Evolutionary conservation across 2,329 filamentous ascomycete genomes (phyloP).

Genomic region (Acephala macrosclerotiorum): DNA sequence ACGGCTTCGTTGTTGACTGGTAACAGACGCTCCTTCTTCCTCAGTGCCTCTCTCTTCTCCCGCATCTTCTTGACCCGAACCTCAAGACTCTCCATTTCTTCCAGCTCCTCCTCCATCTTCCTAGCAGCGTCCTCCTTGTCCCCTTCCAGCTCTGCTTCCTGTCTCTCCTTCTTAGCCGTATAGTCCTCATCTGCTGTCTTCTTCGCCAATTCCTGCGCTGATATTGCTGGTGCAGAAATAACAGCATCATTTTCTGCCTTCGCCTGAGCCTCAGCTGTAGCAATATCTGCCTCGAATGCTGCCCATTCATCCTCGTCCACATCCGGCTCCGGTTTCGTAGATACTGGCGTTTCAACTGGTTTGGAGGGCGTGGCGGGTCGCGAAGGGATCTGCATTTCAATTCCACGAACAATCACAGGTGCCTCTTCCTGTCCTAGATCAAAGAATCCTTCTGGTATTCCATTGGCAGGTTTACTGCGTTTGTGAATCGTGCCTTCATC

Average conservation of each 20-base stretch:
- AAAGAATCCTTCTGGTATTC: slow-evolving; percentile 45
- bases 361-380: slow-evolving; percentile 64
- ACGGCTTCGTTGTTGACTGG: slow-evolving; percentile 16
- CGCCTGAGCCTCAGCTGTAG: slow-evolving; percentile 49
- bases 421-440: slow-evolving; percentile 34
- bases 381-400: slow-evolving; percentile 68
- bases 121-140: slow-evolving; percentile 80
- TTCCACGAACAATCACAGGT: slow-evolving; percentile 44
- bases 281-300: slow-evolving; percentile 85
- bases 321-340: slow-evolving; percentile 47
- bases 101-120: slow-evolving; percentile 78
- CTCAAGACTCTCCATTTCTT: slow-evolving; percentile 83
- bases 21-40: slow-evolving; percentile 46
- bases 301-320: slow-evolving; percentile 85
- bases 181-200: slow-evolving; percentile 59
- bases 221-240: slow-evolving; percentile 74
- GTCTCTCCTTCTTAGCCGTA: slow-evolving; percentile 53
- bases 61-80: slow-evolving; percentile 72
- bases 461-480: slow-evolving; percentile 48
- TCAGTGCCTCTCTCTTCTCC: slow-evolving; percentile 73
- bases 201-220: slow-evolving; percentile 66
- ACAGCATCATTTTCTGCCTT: slow-evolving; percentile 55
- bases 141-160: slow-evolving; percentile 64
- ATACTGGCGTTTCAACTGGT: slow-evolving; percentile 50
- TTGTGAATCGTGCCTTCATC: slow-evolving; percentile 51